Evolutionary conservation across 140 eudicot species (phyloP), one percentile per base, ranked within the genome.

Genomic region (Oenanthe javanica): DNA sequence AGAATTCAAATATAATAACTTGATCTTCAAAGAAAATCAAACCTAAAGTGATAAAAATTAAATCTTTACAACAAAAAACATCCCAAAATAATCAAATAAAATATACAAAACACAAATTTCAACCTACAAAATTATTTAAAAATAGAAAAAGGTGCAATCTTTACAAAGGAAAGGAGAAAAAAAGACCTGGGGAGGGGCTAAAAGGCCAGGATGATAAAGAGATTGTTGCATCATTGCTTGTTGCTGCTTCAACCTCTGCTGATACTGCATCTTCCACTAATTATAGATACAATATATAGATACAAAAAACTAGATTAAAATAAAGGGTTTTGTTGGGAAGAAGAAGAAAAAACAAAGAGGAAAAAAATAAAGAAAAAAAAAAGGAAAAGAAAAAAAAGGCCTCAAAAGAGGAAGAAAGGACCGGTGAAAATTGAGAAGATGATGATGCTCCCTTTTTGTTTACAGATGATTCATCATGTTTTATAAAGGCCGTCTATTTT

Each of bases 221-320:
- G 86, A 77, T 76, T 85, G 88, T 78, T 85, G 88, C 84, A 85
- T 85, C 77, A 85, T 12, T 3, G 88, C 88, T 82, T 85, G 88
- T 76, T 85, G 88, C 46, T 86, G 89, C 82, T 63, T 80, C 78
- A 82, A 66, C 81, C 86, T 82, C 77, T 85, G 88, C 36, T 85
- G 90, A 45, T 86, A 88, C 76, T 86, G 86, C 88, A 79, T 85
- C 90, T 67, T 84, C 85, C 78, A 81, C 72, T 54, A 49, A 49
- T n/a, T 45, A 80, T 1, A 14, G 14, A 52, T 52, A 52, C 3
- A 16, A 15, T 14, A 6, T 52, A 52, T 14, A 52, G 21, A 52
- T 4, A 57, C 4, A n/a, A 57, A 57, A 57, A 19, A 19, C 6
- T 1, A 57, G 6, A 18, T 15, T 18, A 55, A 57, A 57, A 57